Evolutionary conservation across 768 basidiomycete genomes (phyloP).

Genomic region (Arthromyces matolae): DNA sequence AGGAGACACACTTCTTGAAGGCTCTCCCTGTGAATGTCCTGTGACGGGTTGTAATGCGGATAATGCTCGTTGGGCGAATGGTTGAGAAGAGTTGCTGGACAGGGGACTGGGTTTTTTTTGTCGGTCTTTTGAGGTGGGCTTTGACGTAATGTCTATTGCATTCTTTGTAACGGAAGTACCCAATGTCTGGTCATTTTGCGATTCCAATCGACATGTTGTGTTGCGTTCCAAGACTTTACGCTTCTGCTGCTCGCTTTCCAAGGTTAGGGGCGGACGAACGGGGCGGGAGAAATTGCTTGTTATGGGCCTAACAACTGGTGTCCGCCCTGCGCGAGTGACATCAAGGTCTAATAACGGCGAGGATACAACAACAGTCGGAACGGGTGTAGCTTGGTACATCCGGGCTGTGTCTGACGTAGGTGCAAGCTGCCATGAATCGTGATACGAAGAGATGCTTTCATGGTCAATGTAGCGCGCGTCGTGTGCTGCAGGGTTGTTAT

Average conservation of each 20-base stretch:
- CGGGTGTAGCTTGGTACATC: slow-evolving; percentile 7
- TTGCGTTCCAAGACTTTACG: slow-evolving; percentile 58
- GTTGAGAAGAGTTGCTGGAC: slow-evolving; percentile 3
- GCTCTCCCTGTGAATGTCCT: slow-evolving; percentile 22
- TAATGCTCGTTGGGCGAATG: not conserved
- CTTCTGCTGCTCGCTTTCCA: slow-evolving; percentile 41
- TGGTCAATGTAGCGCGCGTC: slow-evolving; percentile 36
- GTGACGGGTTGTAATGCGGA: slow-evolving; percentile 8
- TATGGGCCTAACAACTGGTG: slow-evolving; percentile 42
- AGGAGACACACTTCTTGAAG: slow-evolving; percentile 34
- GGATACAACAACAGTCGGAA: slow-evolving; percentile 57
- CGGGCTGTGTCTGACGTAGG: slow-evolving; percentile 12
- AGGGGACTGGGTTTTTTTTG: not conserved
- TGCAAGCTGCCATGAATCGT: slow-evolving; percentile 40
- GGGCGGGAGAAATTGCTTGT: slow-evolving; percentile 65
- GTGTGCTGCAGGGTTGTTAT: slow-evolving; percentile 28
- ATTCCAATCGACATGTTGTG: slow-evolving; percentile 31
- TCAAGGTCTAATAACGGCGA: slow-evolving; percentile 27
- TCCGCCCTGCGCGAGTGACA: slow-evolving; percentile 28
- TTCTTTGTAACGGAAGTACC: too few relatives aligned
- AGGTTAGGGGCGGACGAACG: slow-evolving; percentile 40
- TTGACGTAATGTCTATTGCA: too few relatives aligned
- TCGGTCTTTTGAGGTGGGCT: too few relatives aligned
- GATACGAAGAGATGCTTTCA: slow-evolving; percentile 41
- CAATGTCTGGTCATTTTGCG: slow-evolving; percentile 20